Base-by-base conservation (phyloP, 2,329 filamentous ascomycete species). In the Diaporthe ampelina region DNA sequence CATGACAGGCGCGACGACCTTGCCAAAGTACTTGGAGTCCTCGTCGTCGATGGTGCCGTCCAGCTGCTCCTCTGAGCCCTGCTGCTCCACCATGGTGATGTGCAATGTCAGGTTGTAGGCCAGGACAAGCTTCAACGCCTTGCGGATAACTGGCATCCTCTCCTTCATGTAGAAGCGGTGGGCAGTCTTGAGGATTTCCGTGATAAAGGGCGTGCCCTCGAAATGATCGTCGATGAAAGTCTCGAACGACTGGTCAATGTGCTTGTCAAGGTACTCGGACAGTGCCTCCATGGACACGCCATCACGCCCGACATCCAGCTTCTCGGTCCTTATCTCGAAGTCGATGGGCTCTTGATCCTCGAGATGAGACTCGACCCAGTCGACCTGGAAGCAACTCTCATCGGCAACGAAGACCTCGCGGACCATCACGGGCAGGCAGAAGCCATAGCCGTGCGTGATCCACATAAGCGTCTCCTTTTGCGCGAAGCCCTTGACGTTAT, bases 161-260 rank as follows among this genome's bases (percentile, higher is more conserved):
- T 97, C 94, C 84, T 95, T 95, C 84, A 91, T 90, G 86, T 97
- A 98, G 87, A 94, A 98, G 81, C 94, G 94, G 86, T 97, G 95
- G 10, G 95, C 95, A 1, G 95, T 98, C 91, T 98, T 98, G 80
- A 98, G 90, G 80, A 98, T 96, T 85, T 98, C 95, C 7, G 95
- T 98, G 81, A 98, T 89, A 87, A 98, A 98, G 29, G 93, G 94
- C 2, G 96, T 98, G 71, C 95, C 96, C 83, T 97, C 95, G 79
- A 98, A 98, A 85, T 98, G 97, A 81, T 98, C 94, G 78, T 98
- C 94, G 73, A 98, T 94, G 80, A 98, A 98, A 77, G 93, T 91
- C 85, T 98, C 95, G 80, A 98, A 98, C 73, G 94, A 94, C 54
- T 92, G 92, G 79, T 98, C 95, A 76, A 98, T 95, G 85, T 98